Evolutionary conservation across 169 alveolate species (phyloP).

Genomic region (Sarcocystis neurona): DNA sequence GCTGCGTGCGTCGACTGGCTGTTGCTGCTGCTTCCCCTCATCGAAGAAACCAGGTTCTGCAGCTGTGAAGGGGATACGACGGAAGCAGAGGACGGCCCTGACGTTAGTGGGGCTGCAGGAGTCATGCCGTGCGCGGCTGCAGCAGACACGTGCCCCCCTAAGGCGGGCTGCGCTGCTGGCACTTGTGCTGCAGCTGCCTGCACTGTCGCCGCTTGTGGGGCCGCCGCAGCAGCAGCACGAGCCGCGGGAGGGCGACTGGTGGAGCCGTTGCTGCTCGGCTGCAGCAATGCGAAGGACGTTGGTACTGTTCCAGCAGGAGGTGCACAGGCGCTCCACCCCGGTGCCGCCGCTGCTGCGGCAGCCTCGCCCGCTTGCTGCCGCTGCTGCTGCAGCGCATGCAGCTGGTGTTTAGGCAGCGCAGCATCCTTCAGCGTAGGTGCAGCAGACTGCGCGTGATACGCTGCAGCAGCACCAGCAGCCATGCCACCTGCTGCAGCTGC

Average conservation of each 20-base stretch:
- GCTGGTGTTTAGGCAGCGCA: neutral
- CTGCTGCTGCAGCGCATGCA: neutral
- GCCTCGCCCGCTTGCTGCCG: constrained; percentile 7
- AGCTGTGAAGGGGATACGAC: neutral
- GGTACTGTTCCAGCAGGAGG: constrained; percentile 19
- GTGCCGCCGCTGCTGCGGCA: neutral
- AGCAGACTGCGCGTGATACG: neutral
- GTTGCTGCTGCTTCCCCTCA: constrained; percentile 8
- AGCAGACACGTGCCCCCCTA: neutral
- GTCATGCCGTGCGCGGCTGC: neutral
- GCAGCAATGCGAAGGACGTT: neutral
- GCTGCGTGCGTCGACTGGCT: neutral
- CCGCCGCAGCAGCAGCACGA: neutral
- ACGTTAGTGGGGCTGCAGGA: neutral
- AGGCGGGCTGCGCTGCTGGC: constrained; percentile 23
- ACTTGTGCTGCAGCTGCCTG: constrained; percentile 23
- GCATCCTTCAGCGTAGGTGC: neutral
- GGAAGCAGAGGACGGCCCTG: neutral
- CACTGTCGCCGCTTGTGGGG: constrained; percentile 15
- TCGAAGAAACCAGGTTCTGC: neutral
- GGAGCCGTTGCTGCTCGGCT: neutral
- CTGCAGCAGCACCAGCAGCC: neutral
- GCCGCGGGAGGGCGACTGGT: neutral
- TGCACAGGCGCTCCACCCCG: no score
- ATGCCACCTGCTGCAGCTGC: neutral